Conservation (phyloP, 2,329 filamentous ascomycete species). For the Zopfia rhizophila region DNA sequence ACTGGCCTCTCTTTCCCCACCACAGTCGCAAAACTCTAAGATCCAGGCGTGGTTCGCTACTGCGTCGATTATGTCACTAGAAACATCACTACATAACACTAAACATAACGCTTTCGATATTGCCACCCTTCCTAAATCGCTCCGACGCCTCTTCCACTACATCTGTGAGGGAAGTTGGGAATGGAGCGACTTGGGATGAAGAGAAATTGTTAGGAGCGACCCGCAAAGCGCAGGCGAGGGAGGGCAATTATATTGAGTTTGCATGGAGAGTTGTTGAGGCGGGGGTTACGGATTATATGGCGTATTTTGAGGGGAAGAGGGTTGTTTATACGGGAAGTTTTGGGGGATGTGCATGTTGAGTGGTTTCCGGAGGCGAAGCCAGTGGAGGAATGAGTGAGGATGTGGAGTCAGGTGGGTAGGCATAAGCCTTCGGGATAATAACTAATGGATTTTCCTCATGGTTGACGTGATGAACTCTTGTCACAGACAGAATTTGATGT, state of each 20-base stretch:
- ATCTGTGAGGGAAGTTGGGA: neutral
- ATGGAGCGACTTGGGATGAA: neutral
- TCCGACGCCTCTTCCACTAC: no score
- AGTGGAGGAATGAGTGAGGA: neutral
- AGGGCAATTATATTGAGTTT: conserved; percentile 6
- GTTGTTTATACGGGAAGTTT: conserved; percentile 1
- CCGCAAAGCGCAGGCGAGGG: conserved; percentile 3
- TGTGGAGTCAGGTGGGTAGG: no score
- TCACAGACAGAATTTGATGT: no score
- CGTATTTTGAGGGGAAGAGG: conserved; percentile 6
- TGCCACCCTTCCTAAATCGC: no score
- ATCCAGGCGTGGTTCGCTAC: conserved; percentile 5
- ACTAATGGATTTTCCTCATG: no score
- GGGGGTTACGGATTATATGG: conserved; percentile 8
- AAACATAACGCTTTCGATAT: no score
- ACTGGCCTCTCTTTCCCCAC: no score
- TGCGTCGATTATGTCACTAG: conserved; percentile 11
- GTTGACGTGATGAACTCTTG: no score
- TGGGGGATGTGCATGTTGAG: conserved; percentile 2
- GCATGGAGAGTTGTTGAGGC: neutral
- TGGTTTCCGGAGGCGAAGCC: conserved; percentile 7
- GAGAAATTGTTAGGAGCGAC: neutral
- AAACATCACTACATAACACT: conserved; percentile 6
- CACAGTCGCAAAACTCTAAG: no score
- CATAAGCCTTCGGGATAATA: no score